These are phyloP conservation scores for Cladosporium sp. DNA, from an alignment of 2,329 filamentous ascomycete species.

Conservation along the genomic window DNA sequence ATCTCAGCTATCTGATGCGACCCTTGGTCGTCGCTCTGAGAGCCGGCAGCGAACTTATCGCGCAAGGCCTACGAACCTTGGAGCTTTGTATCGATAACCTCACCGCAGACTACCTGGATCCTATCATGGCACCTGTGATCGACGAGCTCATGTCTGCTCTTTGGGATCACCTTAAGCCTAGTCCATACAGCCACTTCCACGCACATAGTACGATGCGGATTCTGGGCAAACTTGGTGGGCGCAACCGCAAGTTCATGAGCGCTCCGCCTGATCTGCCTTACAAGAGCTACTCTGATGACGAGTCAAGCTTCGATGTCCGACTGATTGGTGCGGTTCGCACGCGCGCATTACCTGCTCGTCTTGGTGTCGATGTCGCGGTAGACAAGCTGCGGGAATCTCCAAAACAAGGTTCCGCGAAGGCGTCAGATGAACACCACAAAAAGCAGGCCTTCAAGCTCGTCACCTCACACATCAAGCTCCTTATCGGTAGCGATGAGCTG, in stretches of 20 bases:
- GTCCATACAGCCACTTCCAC: constrained; percentile 95
- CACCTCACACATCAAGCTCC: constrained; percentile 81
- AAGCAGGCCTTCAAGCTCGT: constrained; percentile 86
- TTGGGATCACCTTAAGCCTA: constrained; percentile 90
- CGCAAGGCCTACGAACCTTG: constrained; percentile 85
- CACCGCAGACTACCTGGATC: constrained; percentile 94
- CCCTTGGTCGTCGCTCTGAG: constrained; percentile 92
- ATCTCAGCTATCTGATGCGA: constrained; percentile 94
- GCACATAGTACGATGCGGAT: constrained; percentile 98
- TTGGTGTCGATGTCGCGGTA: constrained; percentile 85
- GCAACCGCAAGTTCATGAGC: constrained; percentile 93
- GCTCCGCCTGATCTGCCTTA: constrained; percentile 80
- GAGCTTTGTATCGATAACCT: constrained; percentile 98
- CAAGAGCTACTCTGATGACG: constrained; percentile 81
- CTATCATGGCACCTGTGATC: constrained; percentile 98
- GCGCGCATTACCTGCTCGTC: constrained; percentile 76
- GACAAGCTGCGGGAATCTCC: constrained; percentile 79
- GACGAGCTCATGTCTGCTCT: constrained; percentile 97
- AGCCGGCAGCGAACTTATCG: constrained; percentile 80
- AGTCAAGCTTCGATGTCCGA: constrained; percentile 80
- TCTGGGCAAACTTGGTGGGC: constrained; percentile 88
- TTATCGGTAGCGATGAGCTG: constrained; percentile 80
- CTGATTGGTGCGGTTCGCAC: constrained; percentile 76
- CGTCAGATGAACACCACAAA: constrained; percentile 84
- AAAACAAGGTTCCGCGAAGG: constrained; percentile 56